phyloP scores from a whole-genome alignment of 2,329 filamentous ascomycete species.

The Ophiostoma himal-ulmi region DNA sequence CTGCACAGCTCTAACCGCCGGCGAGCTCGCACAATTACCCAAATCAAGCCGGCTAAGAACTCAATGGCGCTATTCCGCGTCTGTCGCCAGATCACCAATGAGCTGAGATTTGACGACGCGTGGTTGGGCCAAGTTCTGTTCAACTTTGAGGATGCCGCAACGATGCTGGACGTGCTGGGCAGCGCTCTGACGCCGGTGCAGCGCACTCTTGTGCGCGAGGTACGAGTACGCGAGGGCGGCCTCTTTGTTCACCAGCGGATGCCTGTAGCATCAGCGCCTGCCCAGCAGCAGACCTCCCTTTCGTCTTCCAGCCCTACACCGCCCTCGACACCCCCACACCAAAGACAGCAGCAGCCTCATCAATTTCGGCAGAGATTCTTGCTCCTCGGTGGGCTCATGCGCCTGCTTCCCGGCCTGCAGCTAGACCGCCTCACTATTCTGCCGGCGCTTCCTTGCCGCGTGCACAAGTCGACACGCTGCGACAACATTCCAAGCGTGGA shows the following conservation, averaged over 20 bases:
- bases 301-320: neutral
- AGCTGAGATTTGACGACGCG: constrained; percentile 25
- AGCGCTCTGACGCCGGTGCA: constrained; percentile 20
- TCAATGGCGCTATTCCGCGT: constrained; percentile 26
- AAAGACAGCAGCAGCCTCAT: neutral
- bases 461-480: constrained; percentile 23
- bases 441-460: constrained; percentile 24
- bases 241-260: constrained; percentile 21
- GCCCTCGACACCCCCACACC: constrained; percentile 1
- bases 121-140: constrained; percentile 28
- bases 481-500: constrained; percentile 19
- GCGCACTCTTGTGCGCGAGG: constrained; percentile 23
- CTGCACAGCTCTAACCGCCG: neutral
- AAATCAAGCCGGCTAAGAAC: constrained; percentile 24
- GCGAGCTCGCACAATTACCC: constrained; percentile 18
- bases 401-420: constrained; percentile 25
- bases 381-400: constrained; percentile 26
- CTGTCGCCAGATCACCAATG: constrained; percentile 26
- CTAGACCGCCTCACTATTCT: constrained; percentile 27
- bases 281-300: neutral
- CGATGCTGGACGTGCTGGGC: constrained; percentile 26
- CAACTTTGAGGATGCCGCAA: constrained; percentile 26
- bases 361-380: constrained; percentile 20
- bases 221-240: constrained; percentile 26
- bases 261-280: neutral